A percentile compares a stretch with the other conserved stretches of the same genome.
Evolutionary conservation across 1,139 yeast genomes (phyloP).

Genomic region (Debaryomycetaceae sp.): DNA sequence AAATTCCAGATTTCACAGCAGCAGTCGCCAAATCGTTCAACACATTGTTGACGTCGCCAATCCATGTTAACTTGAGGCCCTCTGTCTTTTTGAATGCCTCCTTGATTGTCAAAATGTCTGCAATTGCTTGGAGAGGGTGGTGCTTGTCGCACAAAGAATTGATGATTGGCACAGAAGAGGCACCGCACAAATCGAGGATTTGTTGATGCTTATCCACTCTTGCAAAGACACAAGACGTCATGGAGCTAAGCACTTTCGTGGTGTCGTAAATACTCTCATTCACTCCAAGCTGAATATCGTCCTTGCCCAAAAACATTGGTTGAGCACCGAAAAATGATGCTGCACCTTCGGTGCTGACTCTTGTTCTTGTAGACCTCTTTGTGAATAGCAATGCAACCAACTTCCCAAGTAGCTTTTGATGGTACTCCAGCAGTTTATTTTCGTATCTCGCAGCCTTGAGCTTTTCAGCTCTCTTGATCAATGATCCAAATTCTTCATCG

Average conservation of each 20-base stretch:
- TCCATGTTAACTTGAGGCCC: slow-evolving; percentile 85
- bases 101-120: slow-evolving; percentile 82
- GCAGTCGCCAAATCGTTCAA: slow-evolving; percentile 93
- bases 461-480: slow-evolving; percentile 65
- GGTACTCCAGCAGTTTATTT: slow-evolving; percentile 42
- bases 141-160: slow-evolving; percentile 89
- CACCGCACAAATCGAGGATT: slow-evolving; percentile 68
- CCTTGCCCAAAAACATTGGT: slow-evolving; percentile 94
- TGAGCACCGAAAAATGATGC: slow-evolving; percentile 90
- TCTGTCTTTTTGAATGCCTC: slow-evolving; percentile 62
- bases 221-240: slow-evolving; percentile 96
- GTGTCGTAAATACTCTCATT: slow-evolving; percentile 90
- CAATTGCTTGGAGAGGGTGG: slow-evolving; percentile 94
- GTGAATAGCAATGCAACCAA: slow-evolving; percentile 79
- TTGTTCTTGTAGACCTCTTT: slow-evolving; percentile 91
- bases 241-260: slow-evolving; percentile 82
- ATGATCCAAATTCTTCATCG: slow-evolving; percentile 60
- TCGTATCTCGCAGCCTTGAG: slow-evolving; percentile 62
- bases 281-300: slow-evolving; percentile 93
- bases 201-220: slow-evolving; percentile 85
- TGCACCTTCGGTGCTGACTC: slow-evolving; percentile 94
- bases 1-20: slow-evolving; percentile 78
- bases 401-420: slow-evolving; percentile 68
- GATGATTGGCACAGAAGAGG: slow-evolving; percentile 85
- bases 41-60: slow-evolving; percentile 95